Evolutionary conservation across 139 green algal species (phyloP), one percentile per base, ranked within the genome.

Genomic region (Picochlorum sp.): DNA sequence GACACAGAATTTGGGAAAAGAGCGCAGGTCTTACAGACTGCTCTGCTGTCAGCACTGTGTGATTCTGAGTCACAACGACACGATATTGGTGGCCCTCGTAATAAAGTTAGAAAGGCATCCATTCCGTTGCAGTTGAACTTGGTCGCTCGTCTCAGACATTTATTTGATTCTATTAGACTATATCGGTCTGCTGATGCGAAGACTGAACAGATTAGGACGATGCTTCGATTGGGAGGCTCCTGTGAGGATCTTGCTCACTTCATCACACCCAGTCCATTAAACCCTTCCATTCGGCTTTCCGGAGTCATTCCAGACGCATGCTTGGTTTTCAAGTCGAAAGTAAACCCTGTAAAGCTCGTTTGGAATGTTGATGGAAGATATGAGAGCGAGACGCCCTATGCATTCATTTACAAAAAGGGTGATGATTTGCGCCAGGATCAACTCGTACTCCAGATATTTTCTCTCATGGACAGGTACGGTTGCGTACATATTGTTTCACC

Each of bases 381-480:
- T 47, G 10, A 62, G 20, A 16, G 24, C 34, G 23, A 59, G 6
- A 31, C 34, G 7, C 26, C 49, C 2, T 21, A 67, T 16, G 55
- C 66, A 24, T 57, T 98, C 23, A 98, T 99, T 45, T 99, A 95
- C 80, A 99, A 99, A 75, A 89, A 86, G 54, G 94, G 94, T 1
- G 94, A 99, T 63, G 94, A 99, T 78, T 69, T 98, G 63, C 78
- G 94, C n/a, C 89, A 96, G 71, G 89, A 95, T 69, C 86, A 92
- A 76, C 69, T 87, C 60, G 71, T 83, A 37, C 47, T 90, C 57
- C 86, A 95, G 72, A 95, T 98, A 77, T 88, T 98, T 52, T 80
- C 73, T 3, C 86, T 98, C 1, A 98, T 98, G 91, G 94, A 99
- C 67, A 68, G 69, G 47, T 54, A 54, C n/a, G 47, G 0, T 13